A percentile compares a stretch with the other conserved stretches of the same genome.
These are phyloP conservation scores for Nidularia pulvinata DNA, from an alignment of 768 basidiomycete species.

Conservation along the genomic window DNA sequence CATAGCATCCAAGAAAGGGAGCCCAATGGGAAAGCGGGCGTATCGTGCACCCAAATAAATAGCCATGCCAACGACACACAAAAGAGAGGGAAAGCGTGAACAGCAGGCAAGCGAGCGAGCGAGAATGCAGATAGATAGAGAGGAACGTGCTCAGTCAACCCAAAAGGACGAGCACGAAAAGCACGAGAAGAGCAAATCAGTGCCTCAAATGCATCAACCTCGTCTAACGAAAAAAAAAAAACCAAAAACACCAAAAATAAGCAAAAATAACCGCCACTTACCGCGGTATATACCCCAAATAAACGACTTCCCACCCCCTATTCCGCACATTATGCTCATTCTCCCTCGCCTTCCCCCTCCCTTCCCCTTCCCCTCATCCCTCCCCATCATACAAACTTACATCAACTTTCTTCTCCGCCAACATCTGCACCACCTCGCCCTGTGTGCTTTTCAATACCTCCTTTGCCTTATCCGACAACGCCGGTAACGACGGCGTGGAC, in stretches of 20 bases:
- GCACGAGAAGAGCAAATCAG: constrained; percentile 37
- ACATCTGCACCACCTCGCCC: constrained; percentile 35
- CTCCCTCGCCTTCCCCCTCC: constrained; percentile 26
- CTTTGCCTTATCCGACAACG: constrained; percentile 48
- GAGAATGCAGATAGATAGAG: constrained; percentile 48
- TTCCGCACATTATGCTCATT: constrained; percentile 83
- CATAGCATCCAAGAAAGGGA: constrained; percentile 17
- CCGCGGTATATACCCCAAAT: constrained; percentile 66
- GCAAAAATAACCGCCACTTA: constrained; percentile 28
- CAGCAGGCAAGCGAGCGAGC: constrained; percentile 36
- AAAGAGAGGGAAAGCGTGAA: too few relatives aligned
- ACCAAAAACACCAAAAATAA: constrained; percentile 19
- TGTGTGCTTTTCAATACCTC: constrained; percentile 40
- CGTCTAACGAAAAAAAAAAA: constrained; percentile 12
- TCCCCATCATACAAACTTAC: constrained; percentile 25
- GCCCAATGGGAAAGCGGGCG: constrained; percentile 22
- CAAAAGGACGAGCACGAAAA: constrained; percentile 52
- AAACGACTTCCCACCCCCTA: constrained; percentile 62
- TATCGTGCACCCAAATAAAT: too few relatives aligned
- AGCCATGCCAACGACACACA: too few relatives aligned
- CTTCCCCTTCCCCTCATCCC: constrained; percentile 18
- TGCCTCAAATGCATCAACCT: constrained; percentile 21
- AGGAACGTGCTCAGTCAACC: constrained; percentile 56
- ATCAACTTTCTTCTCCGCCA: constrained; percentile 31
- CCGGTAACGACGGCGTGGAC: constrained; percentile 19